Evolutionary conservation across 2,329 filamentous ascomycete genomes (phyloP), one percentile per base, ranked within the genome.

Genomic region (Didymellaceae sp.): DNA sequence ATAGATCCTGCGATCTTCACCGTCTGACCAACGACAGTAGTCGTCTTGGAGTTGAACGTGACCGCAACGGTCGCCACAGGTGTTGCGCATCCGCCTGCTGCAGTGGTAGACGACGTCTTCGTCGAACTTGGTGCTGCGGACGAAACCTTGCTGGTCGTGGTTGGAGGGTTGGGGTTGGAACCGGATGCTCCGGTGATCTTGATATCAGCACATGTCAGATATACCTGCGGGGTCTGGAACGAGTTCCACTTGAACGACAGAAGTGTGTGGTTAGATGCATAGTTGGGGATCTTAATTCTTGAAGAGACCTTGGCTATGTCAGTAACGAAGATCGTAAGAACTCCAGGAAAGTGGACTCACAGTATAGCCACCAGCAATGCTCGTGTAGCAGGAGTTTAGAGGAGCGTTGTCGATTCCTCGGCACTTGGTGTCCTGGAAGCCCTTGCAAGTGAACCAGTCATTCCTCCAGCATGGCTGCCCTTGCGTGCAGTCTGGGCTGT

Each of bases 11-110:
- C 66, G 4, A 81, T 61, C 44, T 77, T 77, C 18, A 82, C 54
- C 21, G 78, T 80, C 64, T 81, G 78, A 7, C 79, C 79, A 43
- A 69, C 76, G 40, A 75, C 75, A 0, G 79, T 82, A 0, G 70
- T 72, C 1, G 75, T 78, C 52, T 77, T 77, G 6, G 79, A 74
- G 40, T 74, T 69, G 66, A 82, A 81, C 3, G 70, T 70, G 5
- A 81, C 72, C 7, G 63, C 54, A 16, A 69, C 63, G 1, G 52
- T 62, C 1, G 67, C 34, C 70, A 61, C 57, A 24, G 63, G 52
- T 1, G 65, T 65, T 14, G 67, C 57, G 13, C 66, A 69, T 7
- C 52, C 52, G 11, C 44, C 53, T 14, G 60, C 40, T 21, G 48
- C 45, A 20, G 58, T 33, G 0, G 57, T 57, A 1, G 65, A 52